Percentiles rank a stretch among this genome's conserved stretches.
Evolutionary conservation across 2,329 filamentous ascomycete species (phyloP).

Genomic region (Cladophialophora carrionii): DNA sequence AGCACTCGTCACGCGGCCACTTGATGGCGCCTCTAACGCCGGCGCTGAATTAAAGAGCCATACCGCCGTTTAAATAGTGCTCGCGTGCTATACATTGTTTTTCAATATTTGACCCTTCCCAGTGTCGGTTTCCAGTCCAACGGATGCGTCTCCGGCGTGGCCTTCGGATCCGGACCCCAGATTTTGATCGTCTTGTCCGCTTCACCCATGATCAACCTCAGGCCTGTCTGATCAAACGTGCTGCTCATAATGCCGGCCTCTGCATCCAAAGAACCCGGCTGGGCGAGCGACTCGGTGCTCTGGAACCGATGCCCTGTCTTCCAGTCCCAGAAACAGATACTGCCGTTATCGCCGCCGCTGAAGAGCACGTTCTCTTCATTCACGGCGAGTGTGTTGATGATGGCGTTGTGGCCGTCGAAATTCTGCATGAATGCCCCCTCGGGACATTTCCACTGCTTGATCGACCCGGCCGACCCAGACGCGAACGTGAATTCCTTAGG

Average conservation of each 20-base stretch:
- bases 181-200: slow-evolving; percentile 99
- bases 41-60: slow-evolving; percentile 20
- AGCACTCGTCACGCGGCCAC: background rate
- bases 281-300: slow-evolving; percentile 83
- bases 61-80: background rate
- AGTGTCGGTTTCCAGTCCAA: slow-evolving; percentile 88
- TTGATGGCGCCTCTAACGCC: slow-evolving; percentile 20
- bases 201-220: slow-evolving; percentile 90
- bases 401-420: slow-evolving; percentile 92
- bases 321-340: slow-evolving; percentile 99
- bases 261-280: slow-evolving; percentile 90
- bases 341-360: slow-evolving; percentile 92
- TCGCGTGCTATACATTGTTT: background rate
- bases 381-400: slow-evolving; percentile 90
- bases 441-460: slow-evolving; percentile 99
- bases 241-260: slow-evolving; percentile 94
- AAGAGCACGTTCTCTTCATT: slow-evolving; percentile 96
- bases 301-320: slow-evolving; percentile 94
- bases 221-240: slow-evolving; percentile 84
- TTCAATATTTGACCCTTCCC: slow-evolving; percentile 71
- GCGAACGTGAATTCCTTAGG: slow-evolving; percentile 96
- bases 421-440: slow-evolving; percentile 99
- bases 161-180: slow-evolving; percentile 91
- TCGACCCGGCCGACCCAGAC: slow-evolving; percentile 84
- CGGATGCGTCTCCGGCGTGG: slow-evolving; percentile 88